Base-by-base conservation (phyloP, 768 basidiomycete species). In the Podaxis sp. region DNA sequence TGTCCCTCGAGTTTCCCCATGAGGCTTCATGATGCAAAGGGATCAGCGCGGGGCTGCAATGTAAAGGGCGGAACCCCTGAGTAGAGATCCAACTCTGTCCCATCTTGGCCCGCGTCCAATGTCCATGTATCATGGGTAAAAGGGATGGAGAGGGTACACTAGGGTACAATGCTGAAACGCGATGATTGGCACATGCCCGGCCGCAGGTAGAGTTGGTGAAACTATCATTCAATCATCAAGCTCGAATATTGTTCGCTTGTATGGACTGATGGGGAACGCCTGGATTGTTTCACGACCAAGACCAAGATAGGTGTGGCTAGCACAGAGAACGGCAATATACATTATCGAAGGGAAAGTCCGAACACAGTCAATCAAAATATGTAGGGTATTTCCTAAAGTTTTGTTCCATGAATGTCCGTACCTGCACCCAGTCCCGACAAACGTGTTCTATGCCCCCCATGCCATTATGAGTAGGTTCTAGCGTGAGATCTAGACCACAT, bases 371-470 rank as follows among this genome's bases (percentile, higher is more conserved):
- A 26, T 33, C 22, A 56, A 36, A 58, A 30, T 55, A 64, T 6
- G 20, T 17, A 3, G 30, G 7, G 44, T 64, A 37, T 26, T 41
- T 17, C 15, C 37, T 41, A 28, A 56, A 64, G 41, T 64, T 64
- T 17, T 64, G 48, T n/a, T 58, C 64, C 56, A 64, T 60, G 28
- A 60, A 64, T 7, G 36, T 49, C 20, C 57, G 51, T 20, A 60
- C 54, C 33, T 64, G 58, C 17, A 53, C 53, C 64, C 64, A 64
- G 44, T 64, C 64, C 4, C 58, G 53, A 50, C 64, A 64, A n/a
- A 64, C 52, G 30, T 64, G 64, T 11, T 33, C 33, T 5, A 46
- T 28, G 4, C 54, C 56, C 13, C 58, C 54, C 20, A 33, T 10
- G 4, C 53, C 58, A 10, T 51, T 46, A 54, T 64, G 53, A 11